Conservation (phyloP, 257 asterid genomes). For the Ocimum tenuiflorum region DNA sequence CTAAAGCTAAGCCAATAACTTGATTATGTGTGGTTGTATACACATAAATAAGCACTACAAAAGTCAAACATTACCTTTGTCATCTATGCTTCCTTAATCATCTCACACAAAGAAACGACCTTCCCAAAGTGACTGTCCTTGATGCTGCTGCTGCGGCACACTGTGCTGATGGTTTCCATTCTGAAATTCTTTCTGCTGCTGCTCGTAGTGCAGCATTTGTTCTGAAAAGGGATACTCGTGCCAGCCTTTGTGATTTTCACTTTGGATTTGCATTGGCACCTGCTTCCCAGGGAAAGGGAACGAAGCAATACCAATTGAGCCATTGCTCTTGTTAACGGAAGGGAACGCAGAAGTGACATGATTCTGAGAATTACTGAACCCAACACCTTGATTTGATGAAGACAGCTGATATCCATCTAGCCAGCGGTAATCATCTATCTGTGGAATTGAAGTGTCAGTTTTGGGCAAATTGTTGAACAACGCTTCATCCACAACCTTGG, state of each 20-base stretch:
- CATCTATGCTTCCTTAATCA: slow-evolving; percentile 38
- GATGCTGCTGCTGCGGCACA: slow-evolving; percentile 55
- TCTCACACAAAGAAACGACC: slow-evolving; percentile 71
- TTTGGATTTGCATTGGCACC: slow-evolving; percentile 36
- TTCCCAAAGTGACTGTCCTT: slow-evolving; percentile 71
- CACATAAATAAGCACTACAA: no score
- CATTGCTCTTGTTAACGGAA: slow-evolving; percentile 36
- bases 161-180: slow-evolving; percentile 50
- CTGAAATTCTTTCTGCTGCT: slow-evolving; percentile 58
- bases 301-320: slow-evolving; percentile 39
- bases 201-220: slow-evolving; percentile 43
- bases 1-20: neutral
- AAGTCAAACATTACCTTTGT: slow-evolving; percentile 6
- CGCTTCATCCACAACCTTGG: slow-evolving; percentile 55
- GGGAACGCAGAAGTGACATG: slow-evolving; percentile 34
- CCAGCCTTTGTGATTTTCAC: slow-evolving; percentile 53
- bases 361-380: slow-evolving; percentile 40
- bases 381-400: slow-evolving; percentile 46
- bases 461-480: slow-evolving; percentile 29
- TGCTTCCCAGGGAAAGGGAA: slow-evolving; percentile 94
- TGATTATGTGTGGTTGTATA: neutral
- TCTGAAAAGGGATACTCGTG: slow-evolving; percentile 45
- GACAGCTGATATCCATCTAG: slow-evolving; percentile 72
- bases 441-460: slow-evolving; percentile 37
- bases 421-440: slow-evolving; percentile 84